phyloP scores from a whole-genome alignment of 208 protist genomes.

The Kentomonas sorsogonicus region DNA sequence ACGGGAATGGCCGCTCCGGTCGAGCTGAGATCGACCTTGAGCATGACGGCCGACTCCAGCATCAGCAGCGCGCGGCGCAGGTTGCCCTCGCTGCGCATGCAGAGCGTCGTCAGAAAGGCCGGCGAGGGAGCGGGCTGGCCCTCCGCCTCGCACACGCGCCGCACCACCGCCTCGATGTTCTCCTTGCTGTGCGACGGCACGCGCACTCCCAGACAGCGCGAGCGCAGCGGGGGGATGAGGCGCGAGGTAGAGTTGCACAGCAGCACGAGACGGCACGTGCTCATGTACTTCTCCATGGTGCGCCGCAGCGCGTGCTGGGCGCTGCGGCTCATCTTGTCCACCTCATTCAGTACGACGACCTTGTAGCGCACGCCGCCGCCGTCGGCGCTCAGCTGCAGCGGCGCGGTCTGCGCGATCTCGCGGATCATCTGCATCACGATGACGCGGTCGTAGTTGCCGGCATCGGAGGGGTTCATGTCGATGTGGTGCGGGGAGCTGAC shows the following conservation, averaged over 20 bases:
- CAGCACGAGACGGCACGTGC: conserved; percentile 96
- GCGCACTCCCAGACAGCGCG: conserved; percentile 96
- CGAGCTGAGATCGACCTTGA: conserved; percentile 75
- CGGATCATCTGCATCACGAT: conserved; percentile 99
- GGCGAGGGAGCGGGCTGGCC: conserved; percentile 42
- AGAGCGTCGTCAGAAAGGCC: conserved; percentile 68
- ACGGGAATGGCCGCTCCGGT: conserved; percentile 66
- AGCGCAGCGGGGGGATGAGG: conserved; percentile 96
- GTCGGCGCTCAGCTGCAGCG: conserved; percentile 49
- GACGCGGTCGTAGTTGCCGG: conserved; percentile 95
- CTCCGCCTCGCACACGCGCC: conserved; percentile 67
- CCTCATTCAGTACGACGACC: conserved; percentile 98
- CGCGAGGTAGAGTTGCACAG: conserved; percentile 91
- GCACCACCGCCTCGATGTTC: conserved; percentile 80
- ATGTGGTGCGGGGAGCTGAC: conserved; percentile 97
- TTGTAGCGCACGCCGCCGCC: conserved; percentile 64
- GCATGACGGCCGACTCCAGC: conserved; percentile 92
- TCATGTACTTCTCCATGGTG: conserved; percentile 99
- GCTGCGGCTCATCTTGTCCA: conserved; percentile 93
- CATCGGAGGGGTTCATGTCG: conserved; percentile 99
- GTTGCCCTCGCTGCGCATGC: conserved; percentile 87
- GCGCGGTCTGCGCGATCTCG: conserved; percentile 96
- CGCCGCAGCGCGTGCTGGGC: conserved; percentile 99
- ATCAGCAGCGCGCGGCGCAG: conserved; percentile 95
- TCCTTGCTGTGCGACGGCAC: conserved; percentile 92